Evolutionary conservation across 108 stramenopile genomes (phyloP).

Genomic region (Nannochloropsis gaditana): DNA sequence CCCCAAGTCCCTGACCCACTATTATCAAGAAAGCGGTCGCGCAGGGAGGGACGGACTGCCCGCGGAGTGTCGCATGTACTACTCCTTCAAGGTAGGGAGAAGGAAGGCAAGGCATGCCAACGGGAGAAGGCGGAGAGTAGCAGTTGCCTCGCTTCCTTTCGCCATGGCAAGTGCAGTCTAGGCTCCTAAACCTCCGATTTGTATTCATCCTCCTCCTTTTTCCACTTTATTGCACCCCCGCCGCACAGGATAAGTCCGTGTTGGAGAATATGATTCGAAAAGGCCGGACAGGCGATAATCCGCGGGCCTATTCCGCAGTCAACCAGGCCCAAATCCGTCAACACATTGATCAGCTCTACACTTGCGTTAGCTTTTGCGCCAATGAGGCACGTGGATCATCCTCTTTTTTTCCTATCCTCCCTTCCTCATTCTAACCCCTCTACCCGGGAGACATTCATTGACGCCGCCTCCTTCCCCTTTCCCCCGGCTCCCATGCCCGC

Average conservation of each 20-base stretch:
- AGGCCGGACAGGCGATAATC: slow-evolving; percentile 20
- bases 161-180: not conserved
- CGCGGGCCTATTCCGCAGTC: not conserved
- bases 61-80: slow-evolving; percentile 90
- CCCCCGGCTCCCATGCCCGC: not conserved
- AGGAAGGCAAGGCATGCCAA: not conserved
- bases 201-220: not conserved
- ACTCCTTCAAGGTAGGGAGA: slow-evolving; percentile 45
- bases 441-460: not conserved
- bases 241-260: not conserved
- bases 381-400: slow-evolving; percentile 35
- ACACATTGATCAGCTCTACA: slow-evolving; percentile 40
- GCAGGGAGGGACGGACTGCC: slow-evolving; percentile 84
- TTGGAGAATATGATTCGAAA: slow-evolving; percentile 38
- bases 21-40: slow-evolving; percentile 72
- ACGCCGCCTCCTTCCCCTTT: not conserved
- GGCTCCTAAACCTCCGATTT: not conserved
- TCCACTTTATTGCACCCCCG: not conserved
- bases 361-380: slow-evolving; percentile 48
- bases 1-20: slow-evolving; percentile 95
- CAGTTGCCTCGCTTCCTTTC: not conserved
- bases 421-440: not conserved
- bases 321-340: not conserved
- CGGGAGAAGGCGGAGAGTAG: not conserved
- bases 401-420: not conserved